Base-by-base conservation (phyloP, 2,329 filamentous ascomycete genomes). In the Colletotrichum gloeosporioides region DNA sequence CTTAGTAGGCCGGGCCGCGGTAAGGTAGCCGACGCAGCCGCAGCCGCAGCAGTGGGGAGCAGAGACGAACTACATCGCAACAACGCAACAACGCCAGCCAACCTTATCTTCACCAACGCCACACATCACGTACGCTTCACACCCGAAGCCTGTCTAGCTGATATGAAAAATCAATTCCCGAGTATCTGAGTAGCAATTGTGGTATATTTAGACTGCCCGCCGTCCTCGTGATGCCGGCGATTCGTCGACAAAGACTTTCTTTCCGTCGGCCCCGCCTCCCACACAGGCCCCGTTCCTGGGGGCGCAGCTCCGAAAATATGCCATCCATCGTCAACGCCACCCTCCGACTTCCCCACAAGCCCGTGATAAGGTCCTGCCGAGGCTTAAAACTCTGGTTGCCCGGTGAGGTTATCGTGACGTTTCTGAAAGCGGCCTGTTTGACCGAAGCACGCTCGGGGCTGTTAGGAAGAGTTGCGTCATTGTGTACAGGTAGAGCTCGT, bases 301-400 rank as follows among this genome's bases (percentile, higher is more conserved):
- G 74, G 74, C 70, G 74, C 74, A 76, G 74, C 65, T 39, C 13
- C 36, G 69, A 64, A 49, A n/a, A 31, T 31, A 73, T 64, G 34
- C 70, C 74, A 32, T 69, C 68, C 65, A 27, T 69, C 25, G 59
- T 64, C 49, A 55, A 74, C 64, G 59, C 70, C 74, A 76, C 74
- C 63, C 29, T 68, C 29, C 44, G 36, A 65, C 70, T 25, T 73
- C 64, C 70, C 70, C 70, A 65, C 70, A 65, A 8, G 34, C 44
- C 70, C 22, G 34, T 31, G 29, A 31, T 32, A 53, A 32, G 64
- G 66, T 32, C 53, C 25, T 49, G 32, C 49, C 69, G 49, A 64
- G 57, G 49, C 59, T 63, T 22, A 36, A 1, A 27, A 34, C 27
- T 6, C 29, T 32, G 65, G 29, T 69, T 61, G 32, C 59, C 44